phyloP scores from a whole-genome alignment of 129 eudicot genomes.

The Tagetes erecta region DNA sequence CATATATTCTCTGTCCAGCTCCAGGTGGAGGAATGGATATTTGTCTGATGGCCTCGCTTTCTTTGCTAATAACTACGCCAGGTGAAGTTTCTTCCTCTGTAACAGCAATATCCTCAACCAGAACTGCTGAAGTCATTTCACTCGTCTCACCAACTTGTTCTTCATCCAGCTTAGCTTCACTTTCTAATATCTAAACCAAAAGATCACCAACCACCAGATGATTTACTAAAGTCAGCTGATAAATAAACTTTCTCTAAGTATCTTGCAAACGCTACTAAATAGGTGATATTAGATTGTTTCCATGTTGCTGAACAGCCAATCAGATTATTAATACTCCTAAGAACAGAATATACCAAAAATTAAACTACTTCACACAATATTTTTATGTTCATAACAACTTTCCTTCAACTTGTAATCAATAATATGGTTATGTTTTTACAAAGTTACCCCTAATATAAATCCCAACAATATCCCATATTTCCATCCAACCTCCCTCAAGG shows the following conservation, averaged over 20 bases:
- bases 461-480: too few species aligned
- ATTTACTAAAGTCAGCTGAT: not conserved
- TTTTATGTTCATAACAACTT: too few species aligned
- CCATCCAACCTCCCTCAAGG: too few species aligned
- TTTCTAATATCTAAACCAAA: slow-evolving; percentile 45
- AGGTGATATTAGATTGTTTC: not conserved
- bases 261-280: not conserved
- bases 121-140: slow-evolving; percentile 35
- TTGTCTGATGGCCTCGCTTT: slow-evolving; percentile 47
- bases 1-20: slow-evolving; percentile 72
- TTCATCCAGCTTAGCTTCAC: slow-evolving; percentile 35
- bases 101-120: slow-evolving; percentile 45
- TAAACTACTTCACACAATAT: too few species aligned
- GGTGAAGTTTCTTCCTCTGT: slow-evolving; percentile 39
- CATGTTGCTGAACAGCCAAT: slow-evolving; percentile 1
- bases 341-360: not conserved
- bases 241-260: not conserved
- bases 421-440: too few species aligned
- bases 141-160: slow-evolving; percentile 33
- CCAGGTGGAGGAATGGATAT: slow-evolving; percentile 83
- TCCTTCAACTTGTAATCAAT: too few species aligned
- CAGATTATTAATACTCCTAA: not conserved
- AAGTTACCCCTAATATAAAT: too few species aligned
- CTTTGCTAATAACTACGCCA: slow-evolving; percentile 41
- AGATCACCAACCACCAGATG: not conserved